phyloP scores from a whole-genome alignment of 139 green algal genomes.

The Picochlorum sp. region DNA sequence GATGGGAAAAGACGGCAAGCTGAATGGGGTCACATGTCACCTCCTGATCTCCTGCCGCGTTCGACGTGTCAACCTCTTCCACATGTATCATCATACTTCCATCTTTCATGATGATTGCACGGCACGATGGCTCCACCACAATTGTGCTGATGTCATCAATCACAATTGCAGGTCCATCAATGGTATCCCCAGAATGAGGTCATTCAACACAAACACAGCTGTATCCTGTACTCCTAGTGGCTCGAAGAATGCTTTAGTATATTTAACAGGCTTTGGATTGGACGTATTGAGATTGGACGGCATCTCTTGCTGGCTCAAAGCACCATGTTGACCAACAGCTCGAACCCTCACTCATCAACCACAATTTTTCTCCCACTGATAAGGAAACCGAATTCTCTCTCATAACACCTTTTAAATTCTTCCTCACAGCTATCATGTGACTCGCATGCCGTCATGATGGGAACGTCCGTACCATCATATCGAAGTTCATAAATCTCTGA shows the following conservation, averaged over 20 bases:
- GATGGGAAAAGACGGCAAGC: conserved; percentile 92
- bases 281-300: background rate
- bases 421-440: conserved; percentile 8
- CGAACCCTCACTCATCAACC: conserved; percentile 84
- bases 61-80: conserved; percentile 9
- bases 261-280: conserved; percentile 29
- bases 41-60: background rate
- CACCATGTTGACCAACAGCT: conserved; percentile 10
- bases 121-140: conserved; percentile 82
- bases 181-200: conserved; percentile 48
- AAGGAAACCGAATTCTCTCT: conserved; percentile 89
- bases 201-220: conserved; percentile 61
- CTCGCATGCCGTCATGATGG: conserved; percentile 69
- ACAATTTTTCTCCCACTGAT: conserved; percentile 62
- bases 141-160: conserved; percentile 88
- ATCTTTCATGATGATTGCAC: conserved; percentile 62
- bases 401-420: conserved; percentile 51
- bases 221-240: conserved; percentile 56
- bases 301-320: conserved; percentile 2
- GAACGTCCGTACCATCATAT: conserved; percentile 88
- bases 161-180: conserved; percentile 81
- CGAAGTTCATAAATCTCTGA: conserved; percentile 83
- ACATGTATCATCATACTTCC: conserved; percentile 62
- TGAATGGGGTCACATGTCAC: conserved; percentile 76
- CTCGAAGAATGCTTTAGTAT: conserved; percentile 49